Evolutionary conservation across 768 basidiomycete species (phyloP).

Genomic region (Tylopilus cervinicoccineus): DNA sequence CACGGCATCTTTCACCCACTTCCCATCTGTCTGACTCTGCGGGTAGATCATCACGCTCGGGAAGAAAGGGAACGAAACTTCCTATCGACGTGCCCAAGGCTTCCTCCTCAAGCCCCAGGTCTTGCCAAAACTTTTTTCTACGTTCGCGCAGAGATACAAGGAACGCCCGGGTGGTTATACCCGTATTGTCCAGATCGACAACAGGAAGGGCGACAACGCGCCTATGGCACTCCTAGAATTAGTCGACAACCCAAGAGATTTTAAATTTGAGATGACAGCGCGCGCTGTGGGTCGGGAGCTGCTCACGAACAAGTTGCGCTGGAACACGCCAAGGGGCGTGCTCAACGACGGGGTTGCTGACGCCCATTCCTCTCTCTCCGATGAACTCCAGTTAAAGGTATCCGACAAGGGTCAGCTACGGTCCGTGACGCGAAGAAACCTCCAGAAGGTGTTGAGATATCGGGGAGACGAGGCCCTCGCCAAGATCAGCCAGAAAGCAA

Average conservation of each 20-base stretch:
- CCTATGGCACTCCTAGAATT: constrained; percentile 88
- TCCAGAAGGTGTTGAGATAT: constrained; percentile 69
- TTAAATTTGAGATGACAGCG: constrained; percentile 85
- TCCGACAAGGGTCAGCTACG: constrained; percentile 46
- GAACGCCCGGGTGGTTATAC: constrained; percentile 91
- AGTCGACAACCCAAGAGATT: constrained; percentile 90
- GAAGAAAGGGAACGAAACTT: constrained; percentile 72
- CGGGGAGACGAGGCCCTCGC: constrained; percentile 43
- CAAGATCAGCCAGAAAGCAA: constrained; percentile 53
- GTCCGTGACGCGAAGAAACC: constrained; percentile 66
- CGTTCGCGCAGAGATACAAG: constrained; percentile 77
- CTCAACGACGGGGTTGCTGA: constrained; percentile 49
- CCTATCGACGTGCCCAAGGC: constrained; percentile 68
- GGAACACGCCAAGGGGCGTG: constrained; percentile 40
- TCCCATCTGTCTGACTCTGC: constrained; percentile 5
- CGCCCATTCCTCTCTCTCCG: constrained; percentile 43
- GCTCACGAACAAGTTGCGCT: constrained; percentile 50
- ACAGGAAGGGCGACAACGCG: constrained; percentile 88
- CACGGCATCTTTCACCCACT: constrained; percentile 19
- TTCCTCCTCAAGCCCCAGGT: constrained; percentile 74
- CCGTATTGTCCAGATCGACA: constrained; percentile 88
- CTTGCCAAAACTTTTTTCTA: constrained; percentile 79
- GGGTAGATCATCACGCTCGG: constrained; percentile 84
- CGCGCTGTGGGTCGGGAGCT: constrained; percentile 85
- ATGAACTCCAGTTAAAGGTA: constrained; percentile 41